Conservation (phyloP, 306 rosid species). For the Ochetophila trinervis region DNA sequence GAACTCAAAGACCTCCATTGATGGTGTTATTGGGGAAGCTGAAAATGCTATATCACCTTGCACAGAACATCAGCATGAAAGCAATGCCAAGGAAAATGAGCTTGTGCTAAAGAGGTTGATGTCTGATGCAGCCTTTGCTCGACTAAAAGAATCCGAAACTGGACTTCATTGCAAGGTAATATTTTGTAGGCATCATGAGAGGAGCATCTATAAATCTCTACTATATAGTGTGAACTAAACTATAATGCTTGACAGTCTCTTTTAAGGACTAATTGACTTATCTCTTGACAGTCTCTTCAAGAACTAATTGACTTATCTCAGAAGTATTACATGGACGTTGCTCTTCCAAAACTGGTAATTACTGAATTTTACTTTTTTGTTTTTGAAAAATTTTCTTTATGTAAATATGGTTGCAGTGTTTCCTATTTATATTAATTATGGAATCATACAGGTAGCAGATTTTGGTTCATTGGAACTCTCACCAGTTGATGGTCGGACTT, state of each 20-base stretch:
- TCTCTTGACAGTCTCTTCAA: conserved; percentile 68
- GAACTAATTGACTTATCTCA: conserved; percentile 70
- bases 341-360: conserved; percentile 97
- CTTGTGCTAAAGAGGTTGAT: conserved; percentile 56
- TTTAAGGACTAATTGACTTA: neutral
- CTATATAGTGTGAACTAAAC: conserved; percentile 31
- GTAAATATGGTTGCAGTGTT: conserved; percentile 28
- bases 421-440: conserved; percentile 29
- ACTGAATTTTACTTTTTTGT: conserved; percentile 28
- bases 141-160: conserved; percentile 85
- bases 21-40: conserved; percentile 44
- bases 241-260: conserved; percentile 1
- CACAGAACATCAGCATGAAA: conserved; percentile 44
- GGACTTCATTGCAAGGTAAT: conserved; percentile 93
- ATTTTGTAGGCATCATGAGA: conserved; percentile 26
- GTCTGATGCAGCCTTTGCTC: conserved; percentile 72
- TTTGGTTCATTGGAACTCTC: conserved; percentile 97
- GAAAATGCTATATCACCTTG: conserved; percentile 44
- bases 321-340: conserved; percentile 89
- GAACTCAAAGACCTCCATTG: conserved; percentile 37
- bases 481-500: conserved; percentile 98
- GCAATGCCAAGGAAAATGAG: conserved; percentile 70
- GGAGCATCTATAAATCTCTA: conserved; percentile 16
- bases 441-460: conserved; percentile 84
- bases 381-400: conserved; percentile 24